These are phyloP conservation scores for Termitomyces sp. DNA, from an alignment of 768 basidiomycete genomes.

Conservation along the genomic window DNA sequence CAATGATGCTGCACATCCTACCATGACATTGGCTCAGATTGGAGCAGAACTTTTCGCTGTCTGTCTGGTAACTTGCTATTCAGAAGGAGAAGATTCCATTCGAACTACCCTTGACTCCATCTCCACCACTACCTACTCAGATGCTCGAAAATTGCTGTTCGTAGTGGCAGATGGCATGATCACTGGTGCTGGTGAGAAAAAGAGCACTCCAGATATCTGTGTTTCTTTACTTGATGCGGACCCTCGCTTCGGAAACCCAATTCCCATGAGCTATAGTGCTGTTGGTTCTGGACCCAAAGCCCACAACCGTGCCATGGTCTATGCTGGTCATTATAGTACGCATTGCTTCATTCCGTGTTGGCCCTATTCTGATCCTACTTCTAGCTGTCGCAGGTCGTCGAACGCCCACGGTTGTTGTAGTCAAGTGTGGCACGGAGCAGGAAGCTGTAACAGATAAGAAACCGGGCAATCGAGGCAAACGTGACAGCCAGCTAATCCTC, in stretches of 20 bases:
- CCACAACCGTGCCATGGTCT: conserved; percentile 95
- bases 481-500: conserved; percentile 96
- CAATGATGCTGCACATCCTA: conserved; percentile 44
- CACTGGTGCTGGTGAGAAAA: conserved; percentile 94
- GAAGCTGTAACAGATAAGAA: conserved; percentile 86
- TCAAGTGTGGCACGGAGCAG: conserved; percentile 91
- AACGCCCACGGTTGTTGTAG: conserved; percentile 90
- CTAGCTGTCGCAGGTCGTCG: conserved; percentile 79
- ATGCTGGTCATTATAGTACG: conserved; percentile 99
- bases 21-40: conserved; percentile 85
- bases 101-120: conserved; percentile 92
- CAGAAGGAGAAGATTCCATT: conserved; percentile 91
- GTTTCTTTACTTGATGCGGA: conserved; percentile 89
- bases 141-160: conserved; percentile 87
- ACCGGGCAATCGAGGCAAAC: conserved; percentile 96
- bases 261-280: conserved; percentile 88
- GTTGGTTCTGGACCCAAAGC: conserved; percentile 87
- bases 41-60: conserved; percentile 94
- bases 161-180: conserved; percentile 99
- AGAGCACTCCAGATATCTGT: conserved; percentile 94
- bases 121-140: conserved; percentile 86
- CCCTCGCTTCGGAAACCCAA: conserved; percentile 92
- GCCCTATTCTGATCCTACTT: conserved; percentile 2
- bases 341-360: conserved; percentile 12
- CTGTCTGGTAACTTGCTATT: conserved; percentile 96